These are phyloP conservation scores for Alisma plantagoaquatica DNA, from an alignment of 106 monocot species.

Conservation along the genomic window DNA sequence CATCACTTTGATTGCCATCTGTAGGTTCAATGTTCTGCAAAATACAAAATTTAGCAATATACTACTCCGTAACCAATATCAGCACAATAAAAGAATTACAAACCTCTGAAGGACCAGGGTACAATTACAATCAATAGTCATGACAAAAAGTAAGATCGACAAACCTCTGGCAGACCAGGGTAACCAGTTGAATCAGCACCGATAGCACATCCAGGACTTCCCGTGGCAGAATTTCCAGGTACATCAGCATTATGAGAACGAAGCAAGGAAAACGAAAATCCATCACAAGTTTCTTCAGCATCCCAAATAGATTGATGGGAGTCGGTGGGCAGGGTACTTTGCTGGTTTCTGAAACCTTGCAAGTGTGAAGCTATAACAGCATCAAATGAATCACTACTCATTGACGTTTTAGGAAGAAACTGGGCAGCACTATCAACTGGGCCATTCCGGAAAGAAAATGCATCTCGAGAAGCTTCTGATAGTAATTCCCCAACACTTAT, in stretches of 20 bases:
- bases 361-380: conserved; percentile 74
- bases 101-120: too few relatives aligned
- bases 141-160: background rate
- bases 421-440: conserved; percentile 17
- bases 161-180: conserved; percentile 42
- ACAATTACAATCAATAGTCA: background rate
- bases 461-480: conserved; percentile 64
- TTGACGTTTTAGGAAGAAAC: conserved; percentile 19
- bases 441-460: conserved; percentile 11
- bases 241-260: conserved; percentile 9
- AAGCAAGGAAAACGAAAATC: conserved; percentile 46
- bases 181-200: conserved; percentile 6
- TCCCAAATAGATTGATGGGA: conserved; percentile 47
- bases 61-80: too few relatives aligned
- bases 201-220: background rate
- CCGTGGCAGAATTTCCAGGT: too few relatives aligned
- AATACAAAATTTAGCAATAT: background rate
- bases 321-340: conserved; percentile 5
- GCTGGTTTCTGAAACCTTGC: conserved; percentile 21
- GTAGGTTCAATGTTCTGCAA: conserved; percentile 5
- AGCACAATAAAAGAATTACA: too few relatives aligned
- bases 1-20: conserved; percentile 17
- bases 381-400: conserved; percentile 89
- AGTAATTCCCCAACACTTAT: conserved; percentile 76
- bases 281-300: conserved; percentile 95